Base-by-base conservation (phyloP, 2,329 filamentous ascomycete genomes). In the Diaporthe caulivora region DNA sequence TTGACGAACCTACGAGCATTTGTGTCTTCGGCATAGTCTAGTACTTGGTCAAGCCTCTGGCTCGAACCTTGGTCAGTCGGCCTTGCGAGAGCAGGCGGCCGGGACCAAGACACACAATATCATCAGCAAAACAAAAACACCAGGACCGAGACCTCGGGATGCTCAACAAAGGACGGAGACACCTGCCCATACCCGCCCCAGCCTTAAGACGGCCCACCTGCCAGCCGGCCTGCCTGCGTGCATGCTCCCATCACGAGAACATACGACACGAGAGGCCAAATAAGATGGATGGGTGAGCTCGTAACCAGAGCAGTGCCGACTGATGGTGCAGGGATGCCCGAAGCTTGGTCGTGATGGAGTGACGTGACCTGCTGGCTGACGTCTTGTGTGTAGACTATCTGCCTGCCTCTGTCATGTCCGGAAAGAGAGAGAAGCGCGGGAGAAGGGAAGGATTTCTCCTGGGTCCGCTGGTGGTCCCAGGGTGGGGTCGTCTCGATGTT, bases 271-370 rank as follows among this genome's bases (percentile, higher is more conserved):
- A 26, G 29, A 24, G 34, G 21, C n/a, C 21, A 37, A 21, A n/a
- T 21, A 37, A 8, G 44, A 65, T 65, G 62, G 62, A 51, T 67
- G 62, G 62, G 62, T 67, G 62, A 67, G 62, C 62, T 67, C 62
- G 62, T 67, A 67, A 53, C 21, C 26, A 37, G 4, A 67, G 47
- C 62, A 34, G 31, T 53, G 15, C 62, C 62, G 15, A 40, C n/a
- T 17, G 13, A 18, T 40, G 40, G 13, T 26, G 13, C 62, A 40
- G 21, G 62, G 62, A 18, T 53, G 17, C 31, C 44, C 18, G 62
- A 67, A 53, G 62, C 62, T 53, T 67, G 62, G 31, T 24, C 13
- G 40, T 53, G 0, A 24, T 53, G 31, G 62, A 67, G 47, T 67
- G 62, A 67, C 62, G 62, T 67, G 62, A 67, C 62, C 62, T 34